Base-by-base conservation (phyloP, 1,284 basidiomycete species). In the Phenoliferia sp. region DNA sequence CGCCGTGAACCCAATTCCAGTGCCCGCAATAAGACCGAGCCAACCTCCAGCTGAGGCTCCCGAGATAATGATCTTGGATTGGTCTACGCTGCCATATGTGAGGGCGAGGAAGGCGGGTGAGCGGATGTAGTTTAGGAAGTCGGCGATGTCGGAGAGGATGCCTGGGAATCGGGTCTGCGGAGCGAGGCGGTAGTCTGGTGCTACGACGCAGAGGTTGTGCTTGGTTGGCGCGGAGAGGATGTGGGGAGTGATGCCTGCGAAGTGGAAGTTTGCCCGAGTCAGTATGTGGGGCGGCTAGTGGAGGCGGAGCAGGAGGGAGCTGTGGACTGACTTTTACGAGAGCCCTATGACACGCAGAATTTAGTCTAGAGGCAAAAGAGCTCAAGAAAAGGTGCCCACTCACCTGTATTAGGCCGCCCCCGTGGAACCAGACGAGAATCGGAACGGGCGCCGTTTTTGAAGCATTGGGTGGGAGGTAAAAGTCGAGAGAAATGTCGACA, bases 351-450 rank as follows among this genome's bases (percentile, higher is more conserved):
- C 17, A 19, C 0, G 44, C 64, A 16, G 34, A 52, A 16, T 33
- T 44, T 36, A 26, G 28, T 15, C 28, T 32, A 35, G 16, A 4
- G 4, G 26, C 29, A 4, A 29, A 36, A 44, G 26, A 16, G 26
- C 29, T 28, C 5, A 3, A n/a, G 58, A 22, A 34, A 35, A 28
- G 29, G 50, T 3, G 66, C 70, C 52, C 73, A 68, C 22, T 73
- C 34, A 22, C 70, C 50, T 33, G 48, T 19, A 52, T 52, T 19
- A 52, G 48, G 16, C 73, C 75, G 2, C 74, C 75, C 16, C 75
- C 75, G 33, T 76, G 76, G 69, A 67, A 76, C 74, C 75, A 74
- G 29, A 76, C 39, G 22, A 74, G 65, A 50, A 74, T 61, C 12
- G 70, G 72, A 22, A 60, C 60, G 35, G 62, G 62, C 3, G 64